These are phyloP conservation scores for Daldinia concentrica DNA, from an alignment of 495 filamentous ascomycete genomes.

Conservation along the genomic window DNA sequence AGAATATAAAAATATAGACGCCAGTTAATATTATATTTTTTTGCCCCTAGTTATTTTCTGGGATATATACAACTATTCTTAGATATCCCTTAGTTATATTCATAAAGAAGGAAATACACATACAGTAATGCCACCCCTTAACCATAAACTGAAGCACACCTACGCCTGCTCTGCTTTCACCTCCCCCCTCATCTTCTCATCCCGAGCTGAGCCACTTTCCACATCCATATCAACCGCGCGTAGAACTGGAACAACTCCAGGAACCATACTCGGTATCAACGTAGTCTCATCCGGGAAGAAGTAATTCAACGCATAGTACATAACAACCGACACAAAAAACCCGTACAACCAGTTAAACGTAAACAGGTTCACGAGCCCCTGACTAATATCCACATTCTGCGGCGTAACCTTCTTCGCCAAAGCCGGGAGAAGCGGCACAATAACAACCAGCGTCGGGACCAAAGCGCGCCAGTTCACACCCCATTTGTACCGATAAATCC, in stretches of 20 bases:
- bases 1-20: background rate
- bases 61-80: background rate
- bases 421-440: slow-evolving; percentile 47
- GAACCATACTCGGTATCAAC: slow-evolving; percentile 39
- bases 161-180: background rate
- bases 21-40: background rate
- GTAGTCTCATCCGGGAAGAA: slow-evolving; percentile 49
- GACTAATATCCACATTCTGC: slow-evolving; percentile 31
- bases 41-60: background rate
- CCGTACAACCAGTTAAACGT: slow-evolving; percentile 50
- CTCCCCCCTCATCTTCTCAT: slow-evolving; percentile 26
- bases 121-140: background rate
- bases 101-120: background rate
- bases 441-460: slow-evolving; percentile 48
- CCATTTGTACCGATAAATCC: slow-evolving; percentile 46
- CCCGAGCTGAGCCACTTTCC: slow-evolving; percentile 9
- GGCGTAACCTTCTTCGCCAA: slow-evolving; percentile 44
- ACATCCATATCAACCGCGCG: slow-evolving; percentile 29
- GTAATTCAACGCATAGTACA: slow-evolving; percentile 47
- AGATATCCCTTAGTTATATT: background rate
- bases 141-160: background rate
- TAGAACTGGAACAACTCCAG: slow-evolving; percentile 23
- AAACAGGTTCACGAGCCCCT: slow-evolving; percentile 50
- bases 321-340: slow-evolving; percentile 48
- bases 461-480: slow-evolving; percentile 57